Base-by-base conservation (phyloP, 2,329 filamentous ascomycete species). In the Mycosphaerelloides madeirae region DNA sequence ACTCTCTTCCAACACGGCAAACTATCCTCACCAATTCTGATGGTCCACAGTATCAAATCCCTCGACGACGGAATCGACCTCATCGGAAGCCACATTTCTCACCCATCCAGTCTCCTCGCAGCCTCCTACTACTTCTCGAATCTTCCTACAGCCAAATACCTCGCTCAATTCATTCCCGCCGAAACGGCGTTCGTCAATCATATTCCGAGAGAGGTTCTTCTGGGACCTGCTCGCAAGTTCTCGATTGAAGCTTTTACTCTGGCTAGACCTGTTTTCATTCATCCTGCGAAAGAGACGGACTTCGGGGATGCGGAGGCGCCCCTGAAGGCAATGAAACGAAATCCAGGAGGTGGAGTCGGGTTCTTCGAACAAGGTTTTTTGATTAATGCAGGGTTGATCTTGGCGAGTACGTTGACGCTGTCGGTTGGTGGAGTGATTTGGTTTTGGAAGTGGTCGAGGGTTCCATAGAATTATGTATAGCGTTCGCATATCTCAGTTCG, bases 41-140 rank as follows among this genome's bases (percentile, higher is more conserved):
- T 68, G 3, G 57, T 79, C n/a, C 67, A 73, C 20, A 53, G 68
- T 0, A 64, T 76, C 8, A 73, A 66, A 6, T 75, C 73, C 37
- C 63, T 79, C 15, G 76, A 79, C 43, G 75, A 80, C 56, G 74
- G 72, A 4, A 77, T 80, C 50, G 72, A 76, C 46, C 57, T 74
- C 5, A 56, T 68, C 13, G 34, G 36, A 36, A 38, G 37, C 37
- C 29, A 32, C 35, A 20, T 29, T 6, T 62, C 55, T 11, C 50
- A 54, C 42, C 58, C 53, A 35, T 48, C 43, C 0, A 59, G 65
- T 0, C 54, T 75, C 1, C 61, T 72, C 1, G 75, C 75, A 15
- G 66, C 71, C 2, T 5, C 22, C 9, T 81, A 79, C 53, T 66
- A 76, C 49, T 83, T 80, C 56, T 71, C 72, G 8, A 65, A 65